These are phyloP conservation scores for Phaeosphaeriaceae sp. DNA, from an alignment of 2,329 filamentous ascomycete genomes.

Conservation along the genomic window DNA sequence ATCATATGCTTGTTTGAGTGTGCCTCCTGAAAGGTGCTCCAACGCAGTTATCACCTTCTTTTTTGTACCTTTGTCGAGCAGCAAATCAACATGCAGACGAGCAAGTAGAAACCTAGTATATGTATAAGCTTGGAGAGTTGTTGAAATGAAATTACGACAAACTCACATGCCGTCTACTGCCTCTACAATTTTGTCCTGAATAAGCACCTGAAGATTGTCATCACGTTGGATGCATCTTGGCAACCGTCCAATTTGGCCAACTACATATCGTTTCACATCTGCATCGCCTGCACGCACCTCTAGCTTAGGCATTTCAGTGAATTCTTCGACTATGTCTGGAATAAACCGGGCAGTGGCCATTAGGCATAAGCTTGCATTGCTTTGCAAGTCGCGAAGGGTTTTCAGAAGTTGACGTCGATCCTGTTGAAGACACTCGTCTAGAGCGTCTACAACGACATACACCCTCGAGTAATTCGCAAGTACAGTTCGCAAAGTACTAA, in stretches of 20 bases:
- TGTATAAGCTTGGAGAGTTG: neutral
- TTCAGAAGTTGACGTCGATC: slow-evolving; percentile 7
- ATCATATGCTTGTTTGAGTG: slow-evolving; percentile 12
- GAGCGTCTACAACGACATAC: slow-evolving; percentile 39
- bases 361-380: neutral
- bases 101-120: slow-evolving; percentile 12
- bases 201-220: slow-evolving; percentile 12
- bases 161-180: slow-evolving; percentile 13
- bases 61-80: neutral
- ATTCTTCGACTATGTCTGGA: slow-evolving; percentile 12
- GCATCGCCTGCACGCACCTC: slow-evolving; percentile 23
- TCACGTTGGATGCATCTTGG: slow-evolving; percentile 20
- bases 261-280: slow-evolving; percentile 24
- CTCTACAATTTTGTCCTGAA: slow-evolving; percentile 23
- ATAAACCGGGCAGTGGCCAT: slow-evolving; percentile 25
- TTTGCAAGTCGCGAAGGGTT: slow-evolving; percentile 5
- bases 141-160: neutral
- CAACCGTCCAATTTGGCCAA: slow-evolving; percentile 16
- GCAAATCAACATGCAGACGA: slow-evolving; percentile 2
- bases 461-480: slow-evolving; percentile 7
- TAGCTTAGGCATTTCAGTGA: slow-evolving; percentile 6
- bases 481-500: slow-evolving; percentile 3
- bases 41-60: neutral
- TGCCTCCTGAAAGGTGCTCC: neutral
- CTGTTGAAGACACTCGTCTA: slow-evolving; percentile 41